phyloP scores from a whole-genome alignment of 495 filamentous ascomycete species.

The Hyphodiscus hymeniophilus region DNA sequence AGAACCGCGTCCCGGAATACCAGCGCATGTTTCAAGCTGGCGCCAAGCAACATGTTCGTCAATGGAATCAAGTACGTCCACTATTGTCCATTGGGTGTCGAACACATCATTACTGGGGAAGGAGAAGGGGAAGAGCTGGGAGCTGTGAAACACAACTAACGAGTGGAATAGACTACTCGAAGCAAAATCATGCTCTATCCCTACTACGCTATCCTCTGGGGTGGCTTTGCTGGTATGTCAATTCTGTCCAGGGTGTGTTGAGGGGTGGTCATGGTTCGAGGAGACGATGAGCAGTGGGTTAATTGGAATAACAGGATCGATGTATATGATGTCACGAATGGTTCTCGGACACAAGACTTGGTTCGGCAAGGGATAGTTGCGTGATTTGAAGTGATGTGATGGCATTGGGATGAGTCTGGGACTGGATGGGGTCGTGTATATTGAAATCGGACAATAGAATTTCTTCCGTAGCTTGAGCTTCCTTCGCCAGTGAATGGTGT shows the following conservation, averaged over 20 bases:
- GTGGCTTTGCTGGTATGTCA: slow-evolving; percentile 39
- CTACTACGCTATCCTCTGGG: slow-evolving; percentile 66
- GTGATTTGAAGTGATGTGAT: background rate
- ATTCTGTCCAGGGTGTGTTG: background rate
- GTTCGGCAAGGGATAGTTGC: slow-evolving; percentile 48
- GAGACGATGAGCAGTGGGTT: background rate
- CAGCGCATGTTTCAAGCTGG: slow-evolving; percentile 78
- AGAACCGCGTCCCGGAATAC: slow-evolving; percentile 78
- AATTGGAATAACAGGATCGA: slow-evolving; percentile 17
- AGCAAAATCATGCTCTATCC: slow-evolving; percentile 60
- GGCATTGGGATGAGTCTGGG: no score
- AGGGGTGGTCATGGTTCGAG: background rate
- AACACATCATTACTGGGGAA: background rate
- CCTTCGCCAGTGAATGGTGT: background rate
- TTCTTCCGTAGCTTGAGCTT: background rate
- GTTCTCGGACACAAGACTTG: slow-evolving; percentile 79
- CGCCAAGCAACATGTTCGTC: slow-evolving; percentile 57
- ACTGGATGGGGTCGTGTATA: slow-evolving; percentile 3
- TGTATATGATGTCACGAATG: slow-evolving; percentile 50
- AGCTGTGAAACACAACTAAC: background rate
- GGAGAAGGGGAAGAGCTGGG: no score
- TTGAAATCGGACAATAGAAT: slow-evolving; percentile 12
- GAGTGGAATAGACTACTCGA: slow-evolving; percentile 45
- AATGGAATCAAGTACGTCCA: slow-evolving; percentile 78
- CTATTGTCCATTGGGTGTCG: background rate